A percentile compares a stretch with the other conserved stretches of the same genome.
Evolutionary conservation across 2,329 filamentous ascomycete genomes (phyloP).

Genomic region (Diplodia sapinea): DNA sequence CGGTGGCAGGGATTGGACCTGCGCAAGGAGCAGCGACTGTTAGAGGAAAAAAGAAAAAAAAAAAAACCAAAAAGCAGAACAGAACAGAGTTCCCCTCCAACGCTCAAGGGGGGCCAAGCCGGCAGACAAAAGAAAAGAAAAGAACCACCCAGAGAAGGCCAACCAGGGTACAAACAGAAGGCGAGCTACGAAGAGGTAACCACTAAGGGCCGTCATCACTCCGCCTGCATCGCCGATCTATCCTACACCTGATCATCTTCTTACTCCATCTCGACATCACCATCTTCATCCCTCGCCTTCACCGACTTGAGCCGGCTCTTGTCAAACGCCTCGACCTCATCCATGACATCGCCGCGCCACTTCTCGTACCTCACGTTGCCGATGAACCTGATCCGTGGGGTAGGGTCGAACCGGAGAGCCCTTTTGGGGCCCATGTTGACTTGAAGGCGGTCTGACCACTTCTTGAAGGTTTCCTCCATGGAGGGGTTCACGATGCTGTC

Average conservation of each 20-base stretch:
- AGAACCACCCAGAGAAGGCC: neutral
- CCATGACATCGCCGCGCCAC: neutral
- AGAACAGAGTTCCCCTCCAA: neutral
- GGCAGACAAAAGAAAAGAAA: neutral
- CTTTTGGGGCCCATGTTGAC: neutral
- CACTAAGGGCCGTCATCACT: slow-evolving; percentile 12
- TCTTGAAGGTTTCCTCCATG: neutral
- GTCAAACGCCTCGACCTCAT: neutral
- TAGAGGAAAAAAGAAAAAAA: neutral
- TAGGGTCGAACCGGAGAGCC: neutral
- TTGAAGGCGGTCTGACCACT: neutral
- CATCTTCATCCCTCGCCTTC: neutral
- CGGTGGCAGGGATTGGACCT: too few species aligned
- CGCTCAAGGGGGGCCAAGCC: too few species aligned
- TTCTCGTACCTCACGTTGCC: neutral
- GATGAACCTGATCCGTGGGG: neutral
- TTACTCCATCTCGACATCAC: slow-evolving; percentile 18
- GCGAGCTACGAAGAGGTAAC: neutral
- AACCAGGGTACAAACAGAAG: neutral
- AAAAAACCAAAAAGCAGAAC: neutral
- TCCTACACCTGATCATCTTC: neutral
- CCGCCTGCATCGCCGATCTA: neutral
- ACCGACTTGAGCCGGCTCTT: neutral
- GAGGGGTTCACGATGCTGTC: neutral
- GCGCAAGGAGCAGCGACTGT: too few species aligned